Evolutionary conservation across 805 yeast species (phyloP).

Genomic region (Cyberlindnera nakhonratchasimensis): DNA sequence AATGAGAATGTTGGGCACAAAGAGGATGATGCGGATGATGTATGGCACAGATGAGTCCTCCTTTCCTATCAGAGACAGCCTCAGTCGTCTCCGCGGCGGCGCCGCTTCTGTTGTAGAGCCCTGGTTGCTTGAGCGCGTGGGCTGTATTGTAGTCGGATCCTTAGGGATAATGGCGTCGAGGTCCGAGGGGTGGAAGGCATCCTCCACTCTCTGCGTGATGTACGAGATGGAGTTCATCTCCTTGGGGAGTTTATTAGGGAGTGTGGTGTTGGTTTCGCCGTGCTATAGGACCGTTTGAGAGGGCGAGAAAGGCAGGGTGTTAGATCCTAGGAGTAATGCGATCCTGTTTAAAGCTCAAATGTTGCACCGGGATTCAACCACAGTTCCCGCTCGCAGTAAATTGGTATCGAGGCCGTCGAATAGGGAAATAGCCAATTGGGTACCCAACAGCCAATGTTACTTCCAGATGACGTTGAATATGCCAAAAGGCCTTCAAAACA

Average conservation of each 20-base stretch:
- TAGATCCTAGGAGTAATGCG: no score
- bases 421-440: no score
- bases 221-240: conserved; percentile 30
- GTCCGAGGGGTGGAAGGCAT: conserved; percentile 19
- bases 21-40: conserved; percentile 33
- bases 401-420: no score
- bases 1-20: conserved; percentile 47
- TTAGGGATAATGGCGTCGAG: conserved; percentile 14
- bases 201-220: conserved; percentile 25
- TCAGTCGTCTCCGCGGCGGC: conserved; percentile 1
- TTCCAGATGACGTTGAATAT: no score
- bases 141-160: not conserved
- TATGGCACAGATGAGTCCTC: conserved; percentile 20
- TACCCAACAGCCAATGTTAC: no score
- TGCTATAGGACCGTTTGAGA: no score
- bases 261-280: no score
- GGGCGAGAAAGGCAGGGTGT: no score
- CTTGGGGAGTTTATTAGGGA: not conserved
- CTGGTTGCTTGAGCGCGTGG: not conserved
- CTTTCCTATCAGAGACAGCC: not conserved
- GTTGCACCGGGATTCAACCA: no score
- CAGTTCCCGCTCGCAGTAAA: no score
- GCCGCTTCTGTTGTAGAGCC: not conserved
- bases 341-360: no score
- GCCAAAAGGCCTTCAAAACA: no score